Conservation (phyloP, 2,329 filamentous ascomycete species). For the Magnaporthiopsis incrustans region DNA sequence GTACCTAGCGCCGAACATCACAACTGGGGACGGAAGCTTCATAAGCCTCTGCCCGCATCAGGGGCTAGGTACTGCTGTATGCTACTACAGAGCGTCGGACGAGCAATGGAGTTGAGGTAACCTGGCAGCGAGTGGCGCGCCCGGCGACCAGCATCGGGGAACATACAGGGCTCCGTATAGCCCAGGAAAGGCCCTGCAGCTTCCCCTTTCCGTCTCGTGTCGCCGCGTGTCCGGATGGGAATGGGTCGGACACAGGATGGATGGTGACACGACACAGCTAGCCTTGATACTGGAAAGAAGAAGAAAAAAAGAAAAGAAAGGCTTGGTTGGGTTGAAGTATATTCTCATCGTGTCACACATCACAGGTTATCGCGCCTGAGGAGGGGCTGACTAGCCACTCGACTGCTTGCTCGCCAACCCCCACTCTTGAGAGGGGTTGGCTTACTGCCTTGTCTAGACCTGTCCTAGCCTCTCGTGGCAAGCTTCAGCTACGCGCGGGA, state of each 20-base stretch:
- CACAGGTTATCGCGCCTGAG: background rate
- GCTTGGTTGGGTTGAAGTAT: no score
- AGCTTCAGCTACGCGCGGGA: no score
- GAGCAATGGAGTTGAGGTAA: background rate
- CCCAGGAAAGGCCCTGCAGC: background rate
- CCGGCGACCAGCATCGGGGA: background rate
- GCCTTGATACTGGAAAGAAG: no score
- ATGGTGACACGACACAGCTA: background rate
- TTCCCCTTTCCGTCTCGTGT: background rate
- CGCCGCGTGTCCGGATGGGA: background rate
- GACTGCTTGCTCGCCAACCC: no score
- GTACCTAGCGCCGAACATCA: background rate
- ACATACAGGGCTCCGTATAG: background rate
- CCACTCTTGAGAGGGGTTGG: no score
- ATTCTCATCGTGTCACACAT: no score
- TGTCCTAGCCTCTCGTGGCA: no score
- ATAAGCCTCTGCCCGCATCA: background rate
- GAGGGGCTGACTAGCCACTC: background rate
- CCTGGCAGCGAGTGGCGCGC: background rate
- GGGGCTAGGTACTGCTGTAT: no score
- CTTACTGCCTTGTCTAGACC: no score
- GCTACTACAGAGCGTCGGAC: no score
- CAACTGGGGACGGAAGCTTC: background rate
- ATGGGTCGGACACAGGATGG: background rate
- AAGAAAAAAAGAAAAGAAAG: no score